Conservation (phyloP, 352 stramenopile species). For the Thraustotheca clavata region DNA sequence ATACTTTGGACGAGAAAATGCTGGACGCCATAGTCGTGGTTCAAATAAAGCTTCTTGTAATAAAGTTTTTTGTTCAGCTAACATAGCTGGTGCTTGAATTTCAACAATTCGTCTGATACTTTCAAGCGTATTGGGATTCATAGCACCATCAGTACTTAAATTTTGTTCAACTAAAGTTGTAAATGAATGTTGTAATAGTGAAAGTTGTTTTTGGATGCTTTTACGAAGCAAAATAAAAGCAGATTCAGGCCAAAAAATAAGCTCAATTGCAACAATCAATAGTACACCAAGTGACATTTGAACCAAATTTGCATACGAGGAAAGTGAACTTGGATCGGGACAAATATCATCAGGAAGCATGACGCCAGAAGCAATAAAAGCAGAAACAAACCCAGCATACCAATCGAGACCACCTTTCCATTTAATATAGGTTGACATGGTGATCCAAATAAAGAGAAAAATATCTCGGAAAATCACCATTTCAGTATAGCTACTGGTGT, state of each 20-base stretch:
- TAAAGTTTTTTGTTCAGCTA: constrained; percentile 50
- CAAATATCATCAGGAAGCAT: constrained; percentile 57
- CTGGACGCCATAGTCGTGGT: constrained; percentile 53
- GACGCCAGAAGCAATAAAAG: constrained; percentile 59
- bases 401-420: constrained; percentile 56
- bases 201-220: constrained; percentile 70
- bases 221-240: constrained; percentile 49
- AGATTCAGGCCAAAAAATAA: constrained; percentile 57
- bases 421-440: constrained; percentile 62
- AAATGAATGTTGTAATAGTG: constrained; percentile 53
- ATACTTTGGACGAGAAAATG: constrained; percentile 71
- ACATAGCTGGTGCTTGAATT: constrained; percentile 40
- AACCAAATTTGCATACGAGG: constrained; percentile 65
- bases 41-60: constrained; percentile 53
- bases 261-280: constrained; percentile 66
- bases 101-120: constrained; percentile 45
- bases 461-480: constrained; percentile 41
- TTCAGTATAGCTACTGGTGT: constrained; percentile 38
- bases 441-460: constrained; percentile 63
- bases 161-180: constrained; percentile 63
- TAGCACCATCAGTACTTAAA: constrained; percentile 25
- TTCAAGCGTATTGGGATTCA: constrained; percentile 19
- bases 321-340: constrained; percentile 28
- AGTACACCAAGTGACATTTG: constrained; percentile 68
- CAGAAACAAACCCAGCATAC: constrained; percentile 66